Percentiles rank a stretch among this genome's conserved stretches.
Evolutionary conservation across 176 grass and related monocot genomes (phyloP).

Genomic region (Luzula sylvatica): DNA sequence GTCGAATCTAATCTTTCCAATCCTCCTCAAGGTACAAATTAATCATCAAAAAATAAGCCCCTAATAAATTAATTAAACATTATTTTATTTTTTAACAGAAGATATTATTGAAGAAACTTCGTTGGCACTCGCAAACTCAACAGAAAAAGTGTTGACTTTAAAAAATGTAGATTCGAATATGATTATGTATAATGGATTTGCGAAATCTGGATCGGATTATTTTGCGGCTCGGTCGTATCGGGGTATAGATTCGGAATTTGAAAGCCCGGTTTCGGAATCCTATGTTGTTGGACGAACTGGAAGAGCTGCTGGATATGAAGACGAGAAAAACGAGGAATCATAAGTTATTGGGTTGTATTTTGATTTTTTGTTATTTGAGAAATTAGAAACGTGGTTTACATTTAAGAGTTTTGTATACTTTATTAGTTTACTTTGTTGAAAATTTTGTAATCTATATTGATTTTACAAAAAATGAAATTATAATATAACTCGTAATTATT

Average conservation of each 20-base stretch:
- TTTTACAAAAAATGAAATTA: no score
- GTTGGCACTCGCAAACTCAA: slow-evolving; percentile 42
- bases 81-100: slow-evolving; percentile 14
- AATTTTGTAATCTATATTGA: no score
- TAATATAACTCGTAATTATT: no score
- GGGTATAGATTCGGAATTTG: slow-evolving; percentile 53
- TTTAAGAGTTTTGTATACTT: no score
- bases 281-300: slow-evolving; percentile 48
- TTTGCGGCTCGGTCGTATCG: slow-evolving; percentile 58
- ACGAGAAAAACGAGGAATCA: slow-evolving; percentile 27
- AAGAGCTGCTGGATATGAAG: slow-evolving; percentile 59
- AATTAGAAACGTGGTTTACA: no score
- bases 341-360: neutral
- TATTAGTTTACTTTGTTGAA: no score
- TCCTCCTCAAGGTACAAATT: slow-evolving; percentile 19
- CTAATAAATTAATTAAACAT: slow-evolving; percentile 6
- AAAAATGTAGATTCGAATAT: slow-evolving; percentile 32
- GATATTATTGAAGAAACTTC: slow-evolving; percentile 36
- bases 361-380: no score
- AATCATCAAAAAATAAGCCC: no score
- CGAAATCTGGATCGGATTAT: slow-evolving; percentile 59
- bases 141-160: slow-evolving; percentile 46
- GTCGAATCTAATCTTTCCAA: slow-evolving; percentile 31
- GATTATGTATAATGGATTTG: slow-evolving; percentile 64
- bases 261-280: slow-evolving; percentile 28